Base-by-base conservation (phyloP, 2,329 filamentous ascomycete species). In the Nannizzia gypsea region DNA sequence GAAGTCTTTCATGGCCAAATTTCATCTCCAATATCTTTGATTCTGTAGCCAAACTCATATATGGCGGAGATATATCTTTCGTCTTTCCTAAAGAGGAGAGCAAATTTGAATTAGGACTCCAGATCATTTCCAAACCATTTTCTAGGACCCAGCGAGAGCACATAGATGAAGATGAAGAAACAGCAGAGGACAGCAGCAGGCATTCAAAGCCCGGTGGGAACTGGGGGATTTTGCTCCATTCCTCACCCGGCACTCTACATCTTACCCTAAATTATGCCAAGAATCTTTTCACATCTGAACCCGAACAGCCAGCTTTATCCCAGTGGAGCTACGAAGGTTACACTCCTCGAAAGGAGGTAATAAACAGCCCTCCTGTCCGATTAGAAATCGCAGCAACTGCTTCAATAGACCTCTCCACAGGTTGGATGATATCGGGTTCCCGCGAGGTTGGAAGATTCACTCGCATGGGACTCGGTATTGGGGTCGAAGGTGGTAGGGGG, bases 311-410 rank as follows among this genome's bases (percentile, higher is more conserved):
- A 15, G 62, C 68, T 4, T 71, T 66, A 42, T 73, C 73, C 2
- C 72, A 74, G 64, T 76, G 73, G 74, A 75, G 67, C 57, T 67
- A 70, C 4, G 73, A 75, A 48, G 73, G 72, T 3, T 70, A 76
- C 61, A 69, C 70, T 59, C 68, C 71, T 2, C 63, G 71, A 42
- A 65, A 68, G 22, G 63, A 63, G 50, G 65, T 66, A 52, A 66
- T 64, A 17, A 68, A 67, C 46, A 65, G 66, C 4, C 70, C 72
- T 11, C 67, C 69, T 8, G 66, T 76, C 3, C 68, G 72, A 31
- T 56, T 76, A 5, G 72, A 73, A 34, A 57, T 76, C 20, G 61
- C 63, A 3, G 67, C 64, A 20, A 67, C 65, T 11, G 55, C 74
- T 31, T 62, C 58, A 3, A 34, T 67, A 0, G 67, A 72, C 38